A percentile compares a stretch with the other conserved stretches of the same genome.
Evolutionary conservation across 768 basidiomycete species (phyloP).

Genomic region (Pleurotus salmoneostramineus): DNA sequence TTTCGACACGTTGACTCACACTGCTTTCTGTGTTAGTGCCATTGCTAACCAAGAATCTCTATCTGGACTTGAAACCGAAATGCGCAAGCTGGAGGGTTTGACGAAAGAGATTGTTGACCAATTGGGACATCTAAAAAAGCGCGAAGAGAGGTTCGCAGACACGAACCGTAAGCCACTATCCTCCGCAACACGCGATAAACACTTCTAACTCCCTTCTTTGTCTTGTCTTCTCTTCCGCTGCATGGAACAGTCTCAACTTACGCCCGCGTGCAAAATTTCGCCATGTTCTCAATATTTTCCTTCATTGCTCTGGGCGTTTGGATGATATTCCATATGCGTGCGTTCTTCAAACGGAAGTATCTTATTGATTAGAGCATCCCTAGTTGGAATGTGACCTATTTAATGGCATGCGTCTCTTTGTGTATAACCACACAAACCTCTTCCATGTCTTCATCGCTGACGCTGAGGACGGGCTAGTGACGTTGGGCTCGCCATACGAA

Average conservation of each 20-base stretch:
- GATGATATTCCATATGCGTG: slow-evolving; percentile 92
- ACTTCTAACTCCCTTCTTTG: background rate
- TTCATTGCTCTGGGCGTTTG: slow-evolving; percentile 81
- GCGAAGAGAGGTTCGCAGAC: slow-evolving; percentile 83
- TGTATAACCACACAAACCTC: too few species aligned
- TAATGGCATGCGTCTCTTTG: background rate
- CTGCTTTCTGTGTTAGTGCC: slow-evolving; percentile 52
- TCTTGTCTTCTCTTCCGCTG: background rate
- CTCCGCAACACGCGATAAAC: background rate
- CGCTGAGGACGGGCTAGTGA: too few species aligned
- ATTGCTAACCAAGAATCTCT: slow-evolving; percentile 98
- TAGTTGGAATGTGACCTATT: background rate
- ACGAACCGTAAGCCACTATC: slow-evolving; percentile 72
- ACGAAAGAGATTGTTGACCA: slow-evolving; percentile 95
- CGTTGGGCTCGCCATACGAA: too few species aligned
- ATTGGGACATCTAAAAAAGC: slow-evolving; percentile 81
- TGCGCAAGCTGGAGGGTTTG: slow-evolving; percentile 94
- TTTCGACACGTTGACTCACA: slow-evolving; percentile 6
- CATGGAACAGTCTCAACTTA: slow-evolving; percentile 81
- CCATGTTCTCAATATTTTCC: slow-evolving; percentile 80
- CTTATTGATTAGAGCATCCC: slow-evolving; percentile 64
- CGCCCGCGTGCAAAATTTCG: slow-evolving; percentile 86
- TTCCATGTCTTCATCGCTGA: too few species aligned
- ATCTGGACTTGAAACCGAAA: slow-evolving; percentile 94
- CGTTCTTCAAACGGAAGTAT: slow-evolving; percentile 96